Conservation (phyloP, 179 eudicot species). For the Patellifolia procumbens region DNA sequence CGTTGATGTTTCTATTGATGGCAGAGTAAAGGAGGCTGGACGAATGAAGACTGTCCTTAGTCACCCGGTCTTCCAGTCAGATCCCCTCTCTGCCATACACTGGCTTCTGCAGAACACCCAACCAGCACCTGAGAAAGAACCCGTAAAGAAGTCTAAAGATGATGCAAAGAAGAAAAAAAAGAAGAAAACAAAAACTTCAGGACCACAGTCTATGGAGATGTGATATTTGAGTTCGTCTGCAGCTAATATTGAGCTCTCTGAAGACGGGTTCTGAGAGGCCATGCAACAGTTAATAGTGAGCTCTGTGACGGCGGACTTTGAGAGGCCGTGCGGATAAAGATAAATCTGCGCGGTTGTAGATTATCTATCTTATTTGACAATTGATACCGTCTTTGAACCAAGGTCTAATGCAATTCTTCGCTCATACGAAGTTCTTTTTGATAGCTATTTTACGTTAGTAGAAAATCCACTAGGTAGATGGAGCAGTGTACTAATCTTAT, state of each 20-base stretch:
- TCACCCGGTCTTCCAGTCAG: slow-evolving; percentile 60
- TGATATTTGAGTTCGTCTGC: slow-evolving; percentile 26
- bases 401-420: too few relatives aligned
- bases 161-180: slow-evolving; percentile 47
- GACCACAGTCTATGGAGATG: slow-evolving; percentile 60
- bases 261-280: not conserved
- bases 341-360: too few relatives aligned
- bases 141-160: slow-evolving; percentile 39
- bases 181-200: slow-evolving; percentile 49
- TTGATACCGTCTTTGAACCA: too few relatives aligned
- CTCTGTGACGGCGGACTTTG: too few relatives aligned
- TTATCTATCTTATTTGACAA: not conserved
- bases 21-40: slow-evolving; percentile 74
- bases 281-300: too few relatives aligned
- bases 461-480: too few relatives aligned
- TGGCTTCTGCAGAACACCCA: slow-evolving; percentile 79
- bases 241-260: not conserved
- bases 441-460: not conserved
- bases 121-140: slow-evolving; percentile 54
- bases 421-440: too few relatives aligned
- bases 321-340: too few relatives aligned
- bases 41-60: slow-evolving; percentile 54
- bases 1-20: slow-evolving; percentile 4
- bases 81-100: slow-evolving; percentile 77
- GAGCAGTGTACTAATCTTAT: not conserved